phyloP scores from a whole-genome alignment of 345 rosid species.

The Dipteronia dyeriana region DNA sequence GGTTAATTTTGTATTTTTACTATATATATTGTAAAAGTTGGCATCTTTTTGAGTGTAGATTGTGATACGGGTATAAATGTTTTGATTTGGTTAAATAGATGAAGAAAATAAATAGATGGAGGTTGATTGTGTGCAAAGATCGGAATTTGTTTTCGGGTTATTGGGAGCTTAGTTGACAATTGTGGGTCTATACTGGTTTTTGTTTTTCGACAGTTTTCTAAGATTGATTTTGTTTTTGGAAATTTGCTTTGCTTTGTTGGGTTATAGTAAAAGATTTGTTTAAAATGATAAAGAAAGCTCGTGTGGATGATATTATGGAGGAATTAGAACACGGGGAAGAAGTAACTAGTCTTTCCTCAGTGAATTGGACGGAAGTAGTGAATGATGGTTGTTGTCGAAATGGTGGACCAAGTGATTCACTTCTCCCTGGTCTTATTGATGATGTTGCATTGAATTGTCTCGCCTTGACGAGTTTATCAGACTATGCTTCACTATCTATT shows the following conservation, averaged over 20 bases:
- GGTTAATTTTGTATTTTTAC: neutral
- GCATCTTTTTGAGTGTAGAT: slow-evolving; percentile 15
- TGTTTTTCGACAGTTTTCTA: slow-evolving; percentile 10
- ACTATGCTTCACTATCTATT: slow-evolving; percentile 55
- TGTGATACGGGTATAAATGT: slow-evolving; percentile 16
- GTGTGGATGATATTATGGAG: slow-evolving; percentile 32
- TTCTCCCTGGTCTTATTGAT: slow-evolving; percentile 77
- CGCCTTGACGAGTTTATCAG: slow-evolving; percentile 61
- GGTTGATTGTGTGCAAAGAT: slow-evolving; percentile 37
- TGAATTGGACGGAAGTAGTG: slow-evolving; percentile 43
- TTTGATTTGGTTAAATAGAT: slow-evolving; percentile 31
- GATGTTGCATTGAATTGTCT: slow-evolving; percentile 73
- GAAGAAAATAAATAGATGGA: slow-evolving; percentile 41
- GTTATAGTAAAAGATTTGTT: slow-evolving; percentile 22
- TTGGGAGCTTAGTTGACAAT: slow-evolving; percentile 33
- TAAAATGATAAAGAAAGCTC: slow-evolving; percentile 35
- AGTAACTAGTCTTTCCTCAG: slow-evolving; percentile 22
- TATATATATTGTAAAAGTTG: slow-evolving; percentile 13
- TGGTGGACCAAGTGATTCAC: slow-evolving; percentile 67
- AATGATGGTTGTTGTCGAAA: slow-evolving; percentile 46
- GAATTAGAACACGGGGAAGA: slow-evolving; percentile 34
- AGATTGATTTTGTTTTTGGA: slow-evolving; percentile 28
- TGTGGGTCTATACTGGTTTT: slow-evolving; percentile 14
- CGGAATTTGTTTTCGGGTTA: slow-evolving; percentile 33
- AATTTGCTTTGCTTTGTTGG: slow-evolving; percentile 32